Evolutionary conservation across 805 yeast genomes (phyloP).

Genomic region (Ogataea trehaloabstinens): DNA sequence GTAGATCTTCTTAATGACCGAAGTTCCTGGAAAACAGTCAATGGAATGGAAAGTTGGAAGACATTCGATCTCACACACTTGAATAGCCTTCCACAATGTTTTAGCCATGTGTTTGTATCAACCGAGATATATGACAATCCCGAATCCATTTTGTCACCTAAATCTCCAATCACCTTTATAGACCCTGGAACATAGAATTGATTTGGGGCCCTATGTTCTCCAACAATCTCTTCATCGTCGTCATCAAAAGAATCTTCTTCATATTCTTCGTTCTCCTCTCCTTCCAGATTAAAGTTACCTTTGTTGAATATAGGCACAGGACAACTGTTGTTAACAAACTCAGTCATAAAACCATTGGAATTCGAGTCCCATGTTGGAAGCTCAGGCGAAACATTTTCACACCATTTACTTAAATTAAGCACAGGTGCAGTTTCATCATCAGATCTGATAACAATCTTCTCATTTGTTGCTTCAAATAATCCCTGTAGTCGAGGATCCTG

Average conservation of each 20-base stretch:
- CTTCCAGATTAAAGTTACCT: constrained; percentile 6
- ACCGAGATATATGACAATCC: constrained; percentile 56
- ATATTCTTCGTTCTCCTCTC: constrained; percentile 20
- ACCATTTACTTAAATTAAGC: constrained; percentile 16
- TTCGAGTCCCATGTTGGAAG: constrained; percentile 31
- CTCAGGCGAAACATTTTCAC: constrained; percentile 15
- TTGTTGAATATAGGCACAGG: constrained; percentile 15
- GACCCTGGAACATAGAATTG: constrained; percentile 13
- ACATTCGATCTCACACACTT: constrained; percentile 63
- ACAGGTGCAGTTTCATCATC: constrained; percentile 3
- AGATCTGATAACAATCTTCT: constrained; percentile 7
- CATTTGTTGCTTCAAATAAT: constrained; percentile 18
- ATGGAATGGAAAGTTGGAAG: constrained; percentile 61
- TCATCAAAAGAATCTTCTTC: constrained; percentile 18
- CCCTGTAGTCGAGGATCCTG: constrained; percentile 25
- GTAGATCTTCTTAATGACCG: constrained; percentile 67
- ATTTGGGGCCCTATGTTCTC: constrained; percentile 4
- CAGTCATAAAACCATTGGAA: constrained; percentile 33
- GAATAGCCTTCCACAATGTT: constrained; percentile 74
- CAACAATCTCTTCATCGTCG: constrained; percentile 16
- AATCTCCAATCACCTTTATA: constrained; percentile 39
- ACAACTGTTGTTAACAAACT: constrained; percentile 25
- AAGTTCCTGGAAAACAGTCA: constrained; percentile 76
- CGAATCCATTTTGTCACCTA: constrained; percentile 58
- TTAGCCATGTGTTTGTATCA: constrained; percentile 79